Evolutionary conservation across 192 early-diverging fungal genomes (phyloP), one percentile per base, ranked within the genome.

Genomic region (Coemansia sp.): DNA sequence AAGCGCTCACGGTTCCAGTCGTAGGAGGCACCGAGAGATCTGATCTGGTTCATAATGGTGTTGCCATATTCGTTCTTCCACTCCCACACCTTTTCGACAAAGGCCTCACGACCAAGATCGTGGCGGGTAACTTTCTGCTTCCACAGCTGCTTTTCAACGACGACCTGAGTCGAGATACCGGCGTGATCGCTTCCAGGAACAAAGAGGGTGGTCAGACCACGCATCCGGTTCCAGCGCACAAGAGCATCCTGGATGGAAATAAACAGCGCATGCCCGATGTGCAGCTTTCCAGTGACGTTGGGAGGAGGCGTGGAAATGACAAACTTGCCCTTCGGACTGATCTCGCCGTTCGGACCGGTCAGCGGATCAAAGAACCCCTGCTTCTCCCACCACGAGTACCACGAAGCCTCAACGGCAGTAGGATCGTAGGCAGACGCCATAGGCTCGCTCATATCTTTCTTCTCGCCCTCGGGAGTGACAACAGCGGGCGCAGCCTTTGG

Each of bases 301-400:
- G 97, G 97, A 64, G 97, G 97, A 12, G 95, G 97, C 13, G 91
- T 87, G n/a, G 94, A 86, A 62, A 99, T 85, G 30, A 96, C 89
- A 79, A 93, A 98, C 24, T 83, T 68, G 54, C 92, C 94, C 56
- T 89, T 89, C 11, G 86, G 75, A 52, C 81, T 85, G 64, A 82
- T 57, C 63, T 89, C 81, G 47, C 90, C 93, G 39, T 59, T 48
- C 12, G 56, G 12, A 0, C 25, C 39, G 15, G 57, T 41, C 60
- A 86, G 76, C 12, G 97, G 97, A 66, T 93, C 82, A 65, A 99
- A 98, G 73, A 83, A 92, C 11, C 88, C 90, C 66, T 89, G 76
- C 81, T 93, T 88, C 75, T 93, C 92, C 95, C 97, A 98, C 93
- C 95, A 99, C 24, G 81, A 85, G 70, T 98, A 95, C 97, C 95